Evolutionary conservation across 805 yeast genomes (phyloP).

Genomic region (Metschnikowia cubensis): DNA sequence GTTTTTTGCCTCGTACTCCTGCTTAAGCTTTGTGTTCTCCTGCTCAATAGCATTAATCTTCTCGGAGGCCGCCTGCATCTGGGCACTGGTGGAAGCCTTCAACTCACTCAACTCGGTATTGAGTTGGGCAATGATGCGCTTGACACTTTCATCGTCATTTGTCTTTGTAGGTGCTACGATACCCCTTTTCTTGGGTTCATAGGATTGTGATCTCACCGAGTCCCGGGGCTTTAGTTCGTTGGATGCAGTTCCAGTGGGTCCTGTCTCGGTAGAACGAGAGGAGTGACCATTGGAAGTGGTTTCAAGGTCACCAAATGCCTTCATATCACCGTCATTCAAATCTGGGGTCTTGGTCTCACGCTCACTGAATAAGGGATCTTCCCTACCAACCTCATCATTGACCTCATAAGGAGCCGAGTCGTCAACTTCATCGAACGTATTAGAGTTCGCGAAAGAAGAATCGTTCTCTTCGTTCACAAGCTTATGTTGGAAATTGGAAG

Average conservation of each 20-base stretch:
- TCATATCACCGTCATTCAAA: neutral
- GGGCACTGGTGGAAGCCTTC: slow-evolving; percentile 35
- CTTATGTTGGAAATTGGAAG: neutral
- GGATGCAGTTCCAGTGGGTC: neutral
- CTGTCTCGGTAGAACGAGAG: neutral
- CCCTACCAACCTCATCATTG: neutral
- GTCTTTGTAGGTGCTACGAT: neutral
- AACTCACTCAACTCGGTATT: slow-evolving; percentile 31
- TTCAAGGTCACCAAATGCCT: neutral
- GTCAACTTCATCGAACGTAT: neutral
- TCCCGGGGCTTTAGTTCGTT: neutral
- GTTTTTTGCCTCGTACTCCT: neutral
- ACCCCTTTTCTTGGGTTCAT: slow-evolving; percentile 1
- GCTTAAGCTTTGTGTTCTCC: slow-evolving; percentile 18
- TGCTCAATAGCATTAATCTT: slow-evolving; percentile 48
- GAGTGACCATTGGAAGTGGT: neutral
- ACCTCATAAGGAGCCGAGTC: slow-evolving; percentile 1
- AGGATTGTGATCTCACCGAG: neutral
- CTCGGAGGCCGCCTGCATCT: slow-evolving; percentile 55
- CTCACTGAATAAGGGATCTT: neutral
- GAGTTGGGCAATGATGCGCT: slow-evolving; percentile 29
- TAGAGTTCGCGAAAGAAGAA: neutral
- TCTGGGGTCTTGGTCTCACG: neutral
- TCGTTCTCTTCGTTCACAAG: neutral
- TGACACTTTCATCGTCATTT: slow-evolving; percentile 21